Evolutionary conservation across 2,329 filamentous ascomycete species (phyloP), one percentile per base, ranked within the genome.

Genomic region (Coleophoma cylindrospora): DNA sequence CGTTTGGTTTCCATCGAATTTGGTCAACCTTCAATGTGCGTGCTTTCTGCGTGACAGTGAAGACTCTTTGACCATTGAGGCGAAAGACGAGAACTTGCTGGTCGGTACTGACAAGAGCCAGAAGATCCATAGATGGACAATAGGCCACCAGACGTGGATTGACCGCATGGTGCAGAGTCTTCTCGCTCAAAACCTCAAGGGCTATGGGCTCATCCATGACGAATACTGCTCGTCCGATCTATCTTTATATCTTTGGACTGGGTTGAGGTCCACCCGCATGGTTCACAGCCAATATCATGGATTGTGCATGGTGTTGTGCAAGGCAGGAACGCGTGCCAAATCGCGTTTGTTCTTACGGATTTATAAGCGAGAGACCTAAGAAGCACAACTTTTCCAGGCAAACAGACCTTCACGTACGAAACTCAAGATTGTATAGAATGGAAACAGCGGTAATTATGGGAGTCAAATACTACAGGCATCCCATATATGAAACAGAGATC

Each of bases 71-170:
- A 1, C 86, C 86, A 53, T 87, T 89, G 14, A 91, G 79, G 45
- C 92, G 80, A 68, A 87, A 91, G 40, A 96, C 83, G 57, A 86
- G 77, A 15, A 96, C 73, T 45, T 83, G 82, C 45, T 82, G 82
- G 53, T 83, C 80, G 14, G 77, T 75, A n/a, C 77, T 80, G 12
- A 87, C 87, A 12, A 91, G 76, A 5, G 86, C 84, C n/a, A 87
- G 76, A 43, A 97, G 76, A 68, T 96, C 89, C 73, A 95, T 88
- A 9, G 84, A 86, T 14, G 91, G 89, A 67, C 90, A 95, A 68
- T 87, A 89, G 22, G 84, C 77, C 34, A 92, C 74, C 46, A 86
- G 77, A 43, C 75, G 72, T 34, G 74, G 70, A 36, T 79, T 74
- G 19, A 82, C 74, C 21, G 75, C 74, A 43, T 75, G 70, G 46